Evolutionary conservation across 2,329 filamentous ascomycete genomes (phyloP), one percentile per base, ranked within the genome.

Genomic region (Rhinocladiella similis): DNA sequence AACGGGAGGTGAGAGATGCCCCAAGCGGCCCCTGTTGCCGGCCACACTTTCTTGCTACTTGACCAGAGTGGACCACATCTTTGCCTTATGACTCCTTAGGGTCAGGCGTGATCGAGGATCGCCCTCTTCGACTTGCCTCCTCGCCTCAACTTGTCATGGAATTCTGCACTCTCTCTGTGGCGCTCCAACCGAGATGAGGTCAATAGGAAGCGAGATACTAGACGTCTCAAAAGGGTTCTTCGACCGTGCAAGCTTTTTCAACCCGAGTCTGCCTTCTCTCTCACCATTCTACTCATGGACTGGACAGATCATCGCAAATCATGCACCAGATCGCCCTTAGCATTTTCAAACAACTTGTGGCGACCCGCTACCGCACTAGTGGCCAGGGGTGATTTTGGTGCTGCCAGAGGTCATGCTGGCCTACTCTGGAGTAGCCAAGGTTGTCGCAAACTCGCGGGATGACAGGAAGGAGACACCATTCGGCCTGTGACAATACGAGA

Each of bases 111-210:
- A 60, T 60, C 58, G 58, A 53, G 45, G 58, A 60, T 60, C 58
- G 42, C 47, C 39, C 58, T 60, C 58, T 47, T 57, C 46, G 16
- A 60, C 53, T 50, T 60, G 50, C 53, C 47, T 52, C 22, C 48
- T 57, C 57, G 57, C 48, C 42, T 60, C 46, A 33, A 57, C 50
- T 25, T 60, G 54, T 50, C 53, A 39, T 39, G 22, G 9, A 36
- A 19, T 20, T 5, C 13, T 25, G 25, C 10, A 38, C 29, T 25
- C 22, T 42, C 19, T 19, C 42, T 46, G 42, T 59, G 51, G 55
- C 49, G 50, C 45, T 56, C 20, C 54, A 61, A 56, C 56, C 59
- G 59, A 61, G 49, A 61, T 61, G 59, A 61, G 53, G 22, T 52
- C n/a, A n/a, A 12, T 39, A 12, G 18, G 45, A 56, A 58, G 52